Base-by-base conservation (phyloP, 2,329 filamentous ascomycete genomes). In the Mycogone perniciosa region DNA sequence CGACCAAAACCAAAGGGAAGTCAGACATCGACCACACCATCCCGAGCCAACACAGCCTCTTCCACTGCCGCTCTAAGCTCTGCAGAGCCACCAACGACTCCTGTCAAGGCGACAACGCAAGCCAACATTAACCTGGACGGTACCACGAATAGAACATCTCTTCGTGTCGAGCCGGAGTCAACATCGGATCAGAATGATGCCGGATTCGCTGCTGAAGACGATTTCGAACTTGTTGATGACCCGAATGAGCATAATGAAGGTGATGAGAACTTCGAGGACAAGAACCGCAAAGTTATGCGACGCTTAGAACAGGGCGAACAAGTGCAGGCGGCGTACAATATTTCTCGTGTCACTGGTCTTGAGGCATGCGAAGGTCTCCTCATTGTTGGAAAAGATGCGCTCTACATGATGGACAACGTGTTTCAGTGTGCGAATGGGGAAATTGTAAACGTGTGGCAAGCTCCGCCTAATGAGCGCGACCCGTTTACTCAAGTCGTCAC, bases 201-300 rank as follows among this genome's bases (percentile, higher is more conserved):
- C n/a, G 57, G 56, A 4, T 61, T 63, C 29, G 51, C 59, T 1
- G 60, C 84, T 0, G 93, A 96, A 51, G 93, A 97, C 42, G 95
- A 95, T 58, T 99, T 96, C 63, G 93, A 99, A 69, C 82, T 99
- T 57, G 86, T 99, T 6, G 91, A 97, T 54, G 92, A 96, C 54
- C 91, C 92, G 0, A 90, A 90, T 60, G 87, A 92, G 51, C 82
- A 86, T 38, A 81, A 88, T 29, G 89, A 93, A 42, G 76, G 71
- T 1, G 81, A 84, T 10, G 82, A 86, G 58, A 85, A 84, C 1
- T 95, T 95, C 56, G 95, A 99, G 68, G 95, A 99, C 67, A 97
- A 96, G 73, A 97, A 99, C 62, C 82, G 95, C 41, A 96, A 96
- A 67, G 92, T 99, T 41, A 95, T 97, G 89, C 82, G 93, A 46